These are phyloP conservation scores for Aspergillus proliferans DNA, from an alignment of 2,329 filamentous ascomycete genomes.

Conservation along the genomic window DNA sequence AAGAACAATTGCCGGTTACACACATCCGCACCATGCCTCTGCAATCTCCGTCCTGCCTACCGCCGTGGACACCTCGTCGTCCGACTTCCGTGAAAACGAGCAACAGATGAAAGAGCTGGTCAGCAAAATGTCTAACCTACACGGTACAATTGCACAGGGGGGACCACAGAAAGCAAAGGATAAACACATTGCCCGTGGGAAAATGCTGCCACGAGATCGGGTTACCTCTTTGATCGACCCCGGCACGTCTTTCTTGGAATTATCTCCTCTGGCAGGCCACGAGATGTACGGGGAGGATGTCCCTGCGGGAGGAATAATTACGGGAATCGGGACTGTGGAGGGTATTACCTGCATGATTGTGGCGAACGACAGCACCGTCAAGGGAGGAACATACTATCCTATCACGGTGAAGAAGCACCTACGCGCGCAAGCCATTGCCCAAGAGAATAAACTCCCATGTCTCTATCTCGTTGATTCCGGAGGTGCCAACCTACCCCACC, in stretches of 20 bases:
- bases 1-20: slow-evolving; percentile 64
- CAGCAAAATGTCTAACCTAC: slow-evolving; percentile 61
- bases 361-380: slow-evolving; percentile 94
- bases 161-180: slow-evolving; percentile 75
- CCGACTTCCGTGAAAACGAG: slow-evolving; percentile 76
- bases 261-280: slow-evolving; percentile 86
- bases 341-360: slow-evolving; percentile 90
- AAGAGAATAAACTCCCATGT: slow-evolving; percentile 76
- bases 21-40: slow-evolving; percentile 70
- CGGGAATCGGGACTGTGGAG: slow-evolving; percentile 82
- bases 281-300: slow-evolving; percentile 85
- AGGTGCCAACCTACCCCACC: slow-evolving; percentile 88
- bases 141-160: slow-evolving; percentile 65
- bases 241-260: slow-evolving; percentile 82
- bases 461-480: slow-evolving; percentile 96
- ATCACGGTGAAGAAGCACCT: slow-evolving; percentile 98
- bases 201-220: slow-evolving; percentile 90
- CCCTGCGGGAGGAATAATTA: slow-evolving; percentile 84
- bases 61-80: slow-evolving; percentile 67
- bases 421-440: slow-evolving; percentile 80
- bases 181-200: slow-evolving; percentile 80
- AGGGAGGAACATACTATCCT: slow-evolving; percentile 93
- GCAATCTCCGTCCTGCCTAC: slow-evolving; percentile 76
- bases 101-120: slow-evolving; percentile 69
- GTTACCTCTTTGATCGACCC: slow-evolving; percentile 82